Evolutionary conservation across 106 monocot genomes (phyloP).

Genomic region (Triglochin maritima): DNA sequence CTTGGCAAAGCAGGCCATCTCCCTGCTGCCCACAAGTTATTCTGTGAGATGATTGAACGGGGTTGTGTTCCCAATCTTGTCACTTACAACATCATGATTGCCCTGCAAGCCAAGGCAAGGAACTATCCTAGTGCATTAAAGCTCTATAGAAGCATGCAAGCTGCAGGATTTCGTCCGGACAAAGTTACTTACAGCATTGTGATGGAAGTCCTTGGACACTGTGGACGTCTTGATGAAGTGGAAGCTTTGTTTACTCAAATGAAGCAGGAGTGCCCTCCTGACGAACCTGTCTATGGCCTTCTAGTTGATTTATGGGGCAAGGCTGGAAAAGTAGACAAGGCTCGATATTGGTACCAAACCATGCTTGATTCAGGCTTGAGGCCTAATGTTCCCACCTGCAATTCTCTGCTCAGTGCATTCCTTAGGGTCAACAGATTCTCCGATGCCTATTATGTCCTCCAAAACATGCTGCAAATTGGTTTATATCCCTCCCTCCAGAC

Average conservation of each 20-base stretch:
- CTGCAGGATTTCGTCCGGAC: slow-evolving; percentile 83
- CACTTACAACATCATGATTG: slow-evolving; percentile 95
- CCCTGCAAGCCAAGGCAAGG: slow-evolving; percentile 86
- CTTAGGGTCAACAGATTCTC: slow-evolving; percentile 43
- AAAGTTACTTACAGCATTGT: slow-evolving; percentile 91
- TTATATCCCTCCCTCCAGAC: slow-evolving; percentile 82
- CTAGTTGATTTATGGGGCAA: slow-evolving; percentile 97
- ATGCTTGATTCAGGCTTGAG: slow-evolving; percentile 73
- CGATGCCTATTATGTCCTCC: slow-evolving; percentile 55
- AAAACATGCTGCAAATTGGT: slow-evolving; percentile 52
- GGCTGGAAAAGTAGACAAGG: slow-evolving; percentile 68
- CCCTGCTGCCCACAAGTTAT: slow-evolving; percentile 63
- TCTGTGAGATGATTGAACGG: slow-evolving; percentile 73
- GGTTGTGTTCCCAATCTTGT: slow-evolving; percentile 88
- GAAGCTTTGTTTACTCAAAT: slow-evolving; percentile 73
- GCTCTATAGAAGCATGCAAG: slow-evolving; percentile 75
- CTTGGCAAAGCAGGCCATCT: slow-evolving; percentile 87
- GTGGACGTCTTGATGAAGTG: slow-evolving; percentile 64
- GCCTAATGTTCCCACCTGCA: slow-evolving; percentile 86
- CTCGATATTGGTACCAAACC: slow-evolving; percentile 59
- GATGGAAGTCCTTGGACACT: slow-evolving; percentile 81
- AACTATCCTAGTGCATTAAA: slow-evolving; percentile 61
- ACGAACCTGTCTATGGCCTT: slow-evolving; percentile 87
- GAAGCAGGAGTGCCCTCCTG: slow-evolving; percentile 69
- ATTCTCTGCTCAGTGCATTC: slow-evolving; percentile 86